Percentiles rank a stretch among this genome's conserved stretches.
Conservation (phyloP, 1,139 yeast genomes). For the Hansenula sp. region DNA sequence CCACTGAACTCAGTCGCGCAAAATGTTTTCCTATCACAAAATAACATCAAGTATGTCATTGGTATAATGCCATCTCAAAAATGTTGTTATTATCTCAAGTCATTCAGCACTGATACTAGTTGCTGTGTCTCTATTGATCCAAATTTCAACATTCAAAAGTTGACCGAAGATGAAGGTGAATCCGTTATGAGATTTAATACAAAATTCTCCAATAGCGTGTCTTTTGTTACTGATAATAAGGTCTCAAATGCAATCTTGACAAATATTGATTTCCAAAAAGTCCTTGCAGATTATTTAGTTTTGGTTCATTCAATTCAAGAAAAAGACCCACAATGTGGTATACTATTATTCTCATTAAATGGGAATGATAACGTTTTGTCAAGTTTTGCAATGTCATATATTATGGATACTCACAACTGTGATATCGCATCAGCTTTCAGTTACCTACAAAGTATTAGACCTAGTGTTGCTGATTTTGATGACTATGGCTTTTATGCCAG, state of each 20-base stretch:
- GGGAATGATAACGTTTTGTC: slow-evolving; percentile 23
- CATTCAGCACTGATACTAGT: slow-evolving; percentile 14
- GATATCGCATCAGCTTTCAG: slow-evolving; percentile 17
- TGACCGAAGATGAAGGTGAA: slow-evolving; percentile 23
- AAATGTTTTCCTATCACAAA: slow-evolving; percentile 23
- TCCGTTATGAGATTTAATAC: slow-evolving; percentile 21
- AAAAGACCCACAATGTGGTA: slow-evolving; percentile 21
- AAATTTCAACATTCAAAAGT: slow-evolving; percentile 18
- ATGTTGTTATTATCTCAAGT: slow-evolving; percentile 20
- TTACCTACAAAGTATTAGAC: slow-evolving; percentile 22
- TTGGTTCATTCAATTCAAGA: slow-evolving; percentile 16
- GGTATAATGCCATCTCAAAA: slow-evolving; percentile 23
- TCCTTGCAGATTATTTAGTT: slow-evolving; percentile 16
- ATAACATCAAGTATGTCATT: slow-evolving; percentile 23
- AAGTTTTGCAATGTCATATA: slow-evolving; percentile 18
- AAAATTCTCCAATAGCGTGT: slow-evolving; percentile 16
- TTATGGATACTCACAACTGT: slow-evolving; percentile 22
- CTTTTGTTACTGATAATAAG: slow-evolving; percentile 17
- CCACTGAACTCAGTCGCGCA: slow-evolving; percentile 31
- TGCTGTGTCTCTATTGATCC: slow-evolving; percentile 22
- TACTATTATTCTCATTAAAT: slow-evolving; percentile 22
- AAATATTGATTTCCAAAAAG: slow-evolving; percentile 20
- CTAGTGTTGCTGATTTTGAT: slow-evolving; percentile 19
- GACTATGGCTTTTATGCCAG: slow-evolving; percentile 18
- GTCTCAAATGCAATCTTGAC: slow-evolving; percentile 21